These are phyloP conservation scores for Psilocybe cyanescens DNA, from an alignment of 768 basidiomycete species.

Conservation along the genomic window DNA sequence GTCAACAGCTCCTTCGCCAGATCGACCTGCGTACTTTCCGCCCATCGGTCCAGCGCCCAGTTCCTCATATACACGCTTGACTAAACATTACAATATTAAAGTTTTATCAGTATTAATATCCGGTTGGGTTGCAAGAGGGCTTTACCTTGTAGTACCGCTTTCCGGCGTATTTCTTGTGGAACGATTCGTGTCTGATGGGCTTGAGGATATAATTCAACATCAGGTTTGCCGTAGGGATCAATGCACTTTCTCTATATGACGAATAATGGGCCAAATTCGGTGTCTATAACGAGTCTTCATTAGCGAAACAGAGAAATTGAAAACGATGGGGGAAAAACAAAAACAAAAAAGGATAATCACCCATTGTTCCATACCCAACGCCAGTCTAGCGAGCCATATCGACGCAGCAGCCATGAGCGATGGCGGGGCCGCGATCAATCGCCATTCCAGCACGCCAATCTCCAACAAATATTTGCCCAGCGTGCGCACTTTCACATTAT, in stretches of 20 bases:
- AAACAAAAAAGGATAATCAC: conserved; percentile 49
- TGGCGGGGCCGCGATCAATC: conserved; percentile 79
- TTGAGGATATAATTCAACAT: conserved; percentile 94
- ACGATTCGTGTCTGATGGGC: conserved; percentile 78
- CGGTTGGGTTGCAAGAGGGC: not conserved
- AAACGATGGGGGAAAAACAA: conserved; percentile 5
- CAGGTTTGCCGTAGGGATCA: conserved; percentile 87
- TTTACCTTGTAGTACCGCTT: conserved; percentile 87
- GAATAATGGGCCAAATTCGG: conserved; percentile 94
- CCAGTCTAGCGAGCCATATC: conserved; percentile 87
- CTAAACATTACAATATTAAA: conserved; percentile 35
- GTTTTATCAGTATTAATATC: no score
- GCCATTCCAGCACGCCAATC: conserved; percentile 87
- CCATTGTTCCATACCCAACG: conserved; percentile 86
- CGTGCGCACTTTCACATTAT: conserved; percentile 90
- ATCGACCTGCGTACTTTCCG: conserved; percentile 60
- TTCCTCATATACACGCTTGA: conserved; percentile 82
- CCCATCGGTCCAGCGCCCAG: conserved; percentile 85
- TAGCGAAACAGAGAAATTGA: not conserved
- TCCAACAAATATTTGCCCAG: conserved; percentile 95
- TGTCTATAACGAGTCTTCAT: conserved; percentile 42
- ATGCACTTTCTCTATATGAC: conserved; percentile 82
- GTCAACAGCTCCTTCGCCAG: conserved; percentile 60
- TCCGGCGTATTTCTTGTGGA: conserved; percentile 91
- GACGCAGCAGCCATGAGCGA: conserved; percentile 88